phyloP scores from a whole-genome alignment of 371 early-diverging fungal species.

The Mortierella sp. region DNA sequence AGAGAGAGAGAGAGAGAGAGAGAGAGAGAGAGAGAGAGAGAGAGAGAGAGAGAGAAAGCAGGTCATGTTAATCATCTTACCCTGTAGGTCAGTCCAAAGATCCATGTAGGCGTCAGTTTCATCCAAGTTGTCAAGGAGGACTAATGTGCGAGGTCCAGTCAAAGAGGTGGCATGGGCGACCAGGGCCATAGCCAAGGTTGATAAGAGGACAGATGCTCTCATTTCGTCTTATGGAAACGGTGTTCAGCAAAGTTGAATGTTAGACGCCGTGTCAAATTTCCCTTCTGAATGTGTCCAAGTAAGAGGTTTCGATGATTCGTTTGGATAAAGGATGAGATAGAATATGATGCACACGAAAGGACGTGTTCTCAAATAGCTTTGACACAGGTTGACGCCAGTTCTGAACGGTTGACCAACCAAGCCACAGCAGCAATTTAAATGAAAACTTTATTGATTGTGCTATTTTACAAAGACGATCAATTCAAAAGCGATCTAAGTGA shows the following conservation, averaged over 20 bases:
- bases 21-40: no score
- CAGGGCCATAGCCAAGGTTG: conserved; percentile 47
- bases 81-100: conserved; percentile 75
- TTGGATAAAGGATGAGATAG: neutral
- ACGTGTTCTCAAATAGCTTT: conserved; percentile 2
- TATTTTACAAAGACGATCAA: conserved; percentile 4
- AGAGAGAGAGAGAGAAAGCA: no score
- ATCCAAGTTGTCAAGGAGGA: conserved; percentile 75
- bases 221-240: conserved; percentile 9
- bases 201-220: conserved; percentile 43
- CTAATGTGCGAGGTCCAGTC: conserved; percentile 77
- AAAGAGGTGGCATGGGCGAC: conserved; percentile 56
- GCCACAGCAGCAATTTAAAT: no score
- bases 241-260: neutral
- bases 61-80: conserved; percentile 55
- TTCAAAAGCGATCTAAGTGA: conserved; percentile 49
- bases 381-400: neutral
- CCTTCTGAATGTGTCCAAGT: neutral
- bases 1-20: no score
- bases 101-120: conserved; percentile 66
- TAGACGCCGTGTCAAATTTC: conserved; percentile 3
- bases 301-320: neutral
- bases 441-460: no score
- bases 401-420: neutral
- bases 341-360: conserved; percentile 1